Percentiles rank a stretch among this genome's conserved stretches.
Conservation (phyloP, 805 yeast genomes). For the Spathaspora passalidarum region DNA sequence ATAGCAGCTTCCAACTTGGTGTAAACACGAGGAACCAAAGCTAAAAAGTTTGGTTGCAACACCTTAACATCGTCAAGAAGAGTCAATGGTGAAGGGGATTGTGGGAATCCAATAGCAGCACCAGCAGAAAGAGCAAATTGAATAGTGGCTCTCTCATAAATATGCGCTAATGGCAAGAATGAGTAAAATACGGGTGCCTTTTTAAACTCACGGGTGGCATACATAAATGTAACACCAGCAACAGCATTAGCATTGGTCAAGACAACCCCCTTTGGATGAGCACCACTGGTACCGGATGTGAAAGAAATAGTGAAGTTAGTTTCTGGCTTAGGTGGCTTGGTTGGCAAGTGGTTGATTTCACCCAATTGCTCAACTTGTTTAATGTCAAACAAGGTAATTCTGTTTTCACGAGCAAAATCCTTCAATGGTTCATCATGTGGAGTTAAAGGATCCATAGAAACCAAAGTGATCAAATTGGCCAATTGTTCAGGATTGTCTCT, state of each 20-base stretch:
- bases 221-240: conserved; percentile 44
- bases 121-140: conserved; percentile 47
- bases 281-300: conserved; percentile 76
- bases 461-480: conserved; percentile 27
- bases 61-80: conserved; percentile 57
- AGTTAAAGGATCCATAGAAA: conserved; percentile 37
- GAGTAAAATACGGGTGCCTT: conserved; percentile 32
- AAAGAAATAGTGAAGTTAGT: conserved; percentile 60
- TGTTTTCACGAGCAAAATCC: conserved; percentile 16
- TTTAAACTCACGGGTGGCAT: conserved; percentile 15
- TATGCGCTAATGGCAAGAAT: conserved; percentile 60
- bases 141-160: conserved; percentile 49
- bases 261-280: conserved; percentile 66
- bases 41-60: conserved; percentile 50
- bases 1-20: conserved; percentile 62
- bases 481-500: conserved; percentile 20
- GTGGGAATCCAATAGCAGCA: conserved; percentile 52
- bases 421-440: conserved; percentile 25
- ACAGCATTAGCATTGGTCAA: conserved; percentile 50
- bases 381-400: conserved; percentile 27
- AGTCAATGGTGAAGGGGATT: conserved; percentile 41
- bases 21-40: conserved; percentile 63
- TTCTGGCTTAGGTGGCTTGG: conserved; percentile 51
- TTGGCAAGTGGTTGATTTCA: conserved; percentile 24
- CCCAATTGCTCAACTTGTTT: conserved; percentile 31